Evolutionary conservation across 108 stramenopile species (phyloP).

Genomic region (Poteriospumella lacustris): DNA sequence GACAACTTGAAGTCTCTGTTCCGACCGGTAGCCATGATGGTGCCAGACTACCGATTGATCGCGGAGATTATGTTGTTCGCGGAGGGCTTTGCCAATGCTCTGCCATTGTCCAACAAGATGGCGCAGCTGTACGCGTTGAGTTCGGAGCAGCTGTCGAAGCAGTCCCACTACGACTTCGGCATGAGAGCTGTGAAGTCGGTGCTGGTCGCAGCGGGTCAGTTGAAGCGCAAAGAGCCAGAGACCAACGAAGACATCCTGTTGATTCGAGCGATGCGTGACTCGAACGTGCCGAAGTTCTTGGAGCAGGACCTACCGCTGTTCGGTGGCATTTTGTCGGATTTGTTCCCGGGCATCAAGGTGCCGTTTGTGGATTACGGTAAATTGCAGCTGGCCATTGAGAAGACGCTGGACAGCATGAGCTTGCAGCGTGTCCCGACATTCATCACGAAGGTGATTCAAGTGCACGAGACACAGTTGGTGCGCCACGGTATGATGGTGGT

Average conservation of each 20-base stretch:
- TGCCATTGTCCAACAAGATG: conserved; percentile 62
- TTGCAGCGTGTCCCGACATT: conserved; percentile 48
- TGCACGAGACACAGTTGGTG: conserved; percentile 64
- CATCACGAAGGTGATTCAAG: conserved; percentile 60
- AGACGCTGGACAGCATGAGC: conserved; percentile 26
- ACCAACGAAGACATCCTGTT: conserved; percentile 60
- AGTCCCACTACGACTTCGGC: conserved; percentile 65
- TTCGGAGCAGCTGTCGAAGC: conserved; percentile 63
- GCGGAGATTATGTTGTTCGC: conserved; percentile 60
- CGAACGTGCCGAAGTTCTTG: conserved; percentile 64
- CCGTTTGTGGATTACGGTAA: conserved; percentile 62
- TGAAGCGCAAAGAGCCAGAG: conserved; percentile 62
- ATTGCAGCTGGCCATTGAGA: conserved; percentile 53
- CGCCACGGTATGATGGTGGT: conserved; percentile 68
- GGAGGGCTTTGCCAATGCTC: conserved; percentile 58
- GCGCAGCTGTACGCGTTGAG: conserved; percentile 59
- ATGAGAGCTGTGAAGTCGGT: conserved; percentile 66
- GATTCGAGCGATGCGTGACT: conserved; percentile 62
- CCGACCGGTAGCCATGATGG: conserved; percentile 63
- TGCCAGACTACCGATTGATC: conserved; percentile 58
- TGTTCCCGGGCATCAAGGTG: conserved; percentile 59
- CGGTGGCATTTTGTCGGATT: conserved; percentile 56
- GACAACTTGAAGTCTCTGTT: conserved; percentile 60
- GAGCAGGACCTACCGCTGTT: conserved; percentile 60
- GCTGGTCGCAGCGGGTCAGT: conserved; percentile 61